A percentile compares a stretch with the other conserved stretches of the same genome.
phyloP scores from a whole-genome alignment of 345 rosid genomes.

The Pugionium cornutum region DNA sequence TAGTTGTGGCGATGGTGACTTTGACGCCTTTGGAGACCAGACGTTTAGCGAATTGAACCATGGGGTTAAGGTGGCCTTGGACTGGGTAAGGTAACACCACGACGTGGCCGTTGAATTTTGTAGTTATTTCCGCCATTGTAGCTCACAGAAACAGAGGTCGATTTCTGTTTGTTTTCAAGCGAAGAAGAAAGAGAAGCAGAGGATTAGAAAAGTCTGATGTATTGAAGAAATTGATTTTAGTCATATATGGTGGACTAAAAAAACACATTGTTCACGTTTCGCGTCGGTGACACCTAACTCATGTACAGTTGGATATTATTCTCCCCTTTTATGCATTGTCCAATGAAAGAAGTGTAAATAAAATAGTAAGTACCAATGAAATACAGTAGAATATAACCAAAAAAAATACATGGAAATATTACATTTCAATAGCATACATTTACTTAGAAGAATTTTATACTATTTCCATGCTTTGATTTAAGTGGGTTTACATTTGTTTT shows the following conservation, averaged over 20 bases:
- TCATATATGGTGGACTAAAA: neutral
- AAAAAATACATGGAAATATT: no score
- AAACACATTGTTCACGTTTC: slow-evolving; percentile 36
- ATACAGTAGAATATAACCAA: no score
- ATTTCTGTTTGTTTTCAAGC: neutral
- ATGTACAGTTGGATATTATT: neutral
- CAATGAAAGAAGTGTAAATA: no score
- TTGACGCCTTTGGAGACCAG: slow-evolving; percentile 64
- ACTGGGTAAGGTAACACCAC: slow-evolving; percentile 66
- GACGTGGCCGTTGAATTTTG: slow-evolving; percentile 45
- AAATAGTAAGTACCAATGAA: no score
- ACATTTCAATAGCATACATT: no score
- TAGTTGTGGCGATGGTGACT: slow-evolving; percentile 70
- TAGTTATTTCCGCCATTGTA: slow-evolving; percentile 41
- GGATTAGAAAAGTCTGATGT: neutral
- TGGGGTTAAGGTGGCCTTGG: slow-evolving; percentile 87
- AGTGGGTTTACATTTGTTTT: no score
- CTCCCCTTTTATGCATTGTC: no score
- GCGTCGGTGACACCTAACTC: slow-evolving; percentile 34
- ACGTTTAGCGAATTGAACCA: slow-evolving; percentile 71
- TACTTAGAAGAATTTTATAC: no score
- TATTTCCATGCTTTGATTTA: no score
- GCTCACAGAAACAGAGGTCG: slow-evolving; percentile 17
- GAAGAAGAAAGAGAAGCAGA: neutral
- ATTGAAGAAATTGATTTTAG: neutral